Conservation (phyloP, 2,329 filamentous ascomycete species). For the Aspergillus awamori region DNA sequence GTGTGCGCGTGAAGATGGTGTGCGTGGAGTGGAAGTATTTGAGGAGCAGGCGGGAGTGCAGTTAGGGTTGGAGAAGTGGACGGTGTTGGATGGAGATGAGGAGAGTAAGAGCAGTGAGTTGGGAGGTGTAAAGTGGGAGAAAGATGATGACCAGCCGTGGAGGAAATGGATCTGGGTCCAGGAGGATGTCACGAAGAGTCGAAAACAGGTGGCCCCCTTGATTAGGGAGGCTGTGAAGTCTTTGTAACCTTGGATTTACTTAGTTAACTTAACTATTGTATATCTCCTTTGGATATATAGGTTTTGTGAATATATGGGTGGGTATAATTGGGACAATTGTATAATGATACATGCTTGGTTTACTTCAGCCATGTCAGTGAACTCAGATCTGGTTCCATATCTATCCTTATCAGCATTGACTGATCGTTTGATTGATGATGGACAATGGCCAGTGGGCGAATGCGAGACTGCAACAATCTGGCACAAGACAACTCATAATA, state of each 20-base stretch:
- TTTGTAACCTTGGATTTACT: slow-evolving; percentile 10
- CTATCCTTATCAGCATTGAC: too few species aligned
- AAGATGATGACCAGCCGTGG: slow-evolving; percentile 18
- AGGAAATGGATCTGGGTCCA: slow-evolving; percentile 60
- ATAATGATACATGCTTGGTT: too few species aligned
- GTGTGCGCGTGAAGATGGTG: slow-evolving; percentile 34
- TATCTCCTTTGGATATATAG: background rate
- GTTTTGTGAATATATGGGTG: too few species aligned
- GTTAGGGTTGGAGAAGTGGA: slow-evolving; percentile 47
- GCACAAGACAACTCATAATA: too few species aligned
- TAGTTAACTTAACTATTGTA: background rate
- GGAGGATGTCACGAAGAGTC: slow-evolving; percentile 58
- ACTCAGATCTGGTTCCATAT: too few species aligned
- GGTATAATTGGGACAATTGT: too few species aligned
- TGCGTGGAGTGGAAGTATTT: slow-evolving; percentile 50
- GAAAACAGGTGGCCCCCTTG: slow-evolving; percentile 66
- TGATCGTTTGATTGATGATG: too few species aligned
- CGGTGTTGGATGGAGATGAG: slow-evolving; percentile 29
- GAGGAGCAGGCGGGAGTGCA: slow-evolving; percentile 45
- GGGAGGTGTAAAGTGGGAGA: slow-evolving; percentile 19
- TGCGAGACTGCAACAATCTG: too few species aligned
- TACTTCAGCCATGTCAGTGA: too few species aligned
- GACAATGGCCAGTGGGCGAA: too few species aligned
- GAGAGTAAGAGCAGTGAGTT: slow-evolving; percentile 8
- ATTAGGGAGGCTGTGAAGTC: slow-evolving; percentile 51